Conservation (phyloP, 768 basidiomycete species). For the Suillus plorans region DNA sequence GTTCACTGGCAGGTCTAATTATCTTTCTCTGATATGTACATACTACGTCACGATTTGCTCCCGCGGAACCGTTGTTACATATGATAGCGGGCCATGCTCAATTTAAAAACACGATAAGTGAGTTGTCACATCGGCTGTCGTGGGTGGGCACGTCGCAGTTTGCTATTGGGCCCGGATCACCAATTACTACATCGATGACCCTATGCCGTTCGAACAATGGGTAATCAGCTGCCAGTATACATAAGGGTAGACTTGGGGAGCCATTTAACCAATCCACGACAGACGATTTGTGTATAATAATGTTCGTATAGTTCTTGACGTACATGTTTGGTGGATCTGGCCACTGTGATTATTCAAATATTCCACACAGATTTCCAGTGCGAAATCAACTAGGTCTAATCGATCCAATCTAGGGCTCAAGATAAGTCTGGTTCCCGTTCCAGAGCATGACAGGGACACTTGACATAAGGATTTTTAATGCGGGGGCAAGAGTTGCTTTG, state of each 20-base stretch:
- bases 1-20: not conserved
- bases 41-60: not conserved
- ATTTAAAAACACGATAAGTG: not conserved
- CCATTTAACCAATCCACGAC: not conserved
- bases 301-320: not conserved
- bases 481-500: not conserved
- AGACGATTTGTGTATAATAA: not conserved
- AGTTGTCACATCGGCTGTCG: not conserved
- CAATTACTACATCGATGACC: not conserved
- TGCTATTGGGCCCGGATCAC: not conserved
- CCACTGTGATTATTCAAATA: not conserved
- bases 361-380: not conserved
- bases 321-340: not conserved
- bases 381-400: not conserved
- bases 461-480: not conserved
- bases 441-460: not conserved
- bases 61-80: not conserved
- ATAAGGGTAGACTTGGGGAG: not conserved
- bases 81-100: not conserved
- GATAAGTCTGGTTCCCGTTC: not conserved
- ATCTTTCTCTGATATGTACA: not conserved
- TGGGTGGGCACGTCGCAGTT: not conserved
- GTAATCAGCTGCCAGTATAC: not conserved
- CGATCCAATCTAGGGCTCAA: not conserved
- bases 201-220: not conserved